Evolutionary conservation across 257 asterid genomes (phyloP).

Genomic region (Craterostigma plantagineum): DNA sequence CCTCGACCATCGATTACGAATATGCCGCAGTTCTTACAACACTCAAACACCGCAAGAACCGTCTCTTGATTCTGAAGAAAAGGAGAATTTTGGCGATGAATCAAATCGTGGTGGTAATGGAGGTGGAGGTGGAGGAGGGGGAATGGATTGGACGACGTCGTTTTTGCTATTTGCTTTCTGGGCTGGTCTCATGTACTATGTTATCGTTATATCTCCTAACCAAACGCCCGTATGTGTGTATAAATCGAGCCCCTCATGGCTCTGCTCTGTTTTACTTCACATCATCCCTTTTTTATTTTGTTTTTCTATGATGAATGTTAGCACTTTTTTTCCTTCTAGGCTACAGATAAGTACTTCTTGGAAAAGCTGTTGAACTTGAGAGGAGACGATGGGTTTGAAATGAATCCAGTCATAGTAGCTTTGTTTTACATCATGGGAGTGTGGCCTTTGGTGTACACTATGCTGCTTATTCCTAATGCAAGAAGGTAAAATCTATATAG

Average conservation of each 20-base stretch:
- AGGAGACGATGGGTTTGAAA: slow-evolving; percentile 82
- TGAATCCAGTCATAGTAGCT: slow-evolving; percentile 69
- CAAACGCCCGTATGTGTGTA: slow-evolving; percentile 64
- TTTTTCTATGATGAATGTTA: neutral
- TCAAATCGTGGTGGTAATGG: slow-evolving; percentile 10
- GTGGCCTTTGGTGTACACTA: slow-evolving; percentile 69
- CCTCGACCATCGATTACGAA: slow-evolving; percentile 10
- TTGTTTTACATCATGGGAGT: slow-evolving; percentile 84
- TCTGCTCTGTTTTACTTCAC: neutral
- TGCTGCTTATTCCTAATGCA: slow-evolving; percentile 79
- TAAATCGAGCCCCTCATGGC: neutral
- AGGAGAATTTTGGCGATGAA: slow-evolving; percentile 16
- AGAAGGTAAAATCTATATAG: slow-evolving; percentile 38
- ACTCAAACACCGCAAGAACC: slow-evolving; percentile 33
- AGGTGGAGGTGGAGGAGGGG: slow-evolving; percentile 26
- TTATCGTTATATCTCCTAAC: slow-evolving; percentile 57
- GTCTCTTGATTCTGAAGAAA: slow-evolving; percentile 12
- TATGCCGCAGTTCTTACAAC: slow-evolving; percentile 24
- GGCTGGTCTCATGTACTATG: slow-evolving; percentile 72
- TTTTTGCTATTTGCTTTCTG: slow-evolving; percentile 55
- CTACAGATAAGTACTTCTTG: slow-evolving; percentile 53
- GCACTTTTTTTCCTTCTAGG: slow-evolving; percentile 19
- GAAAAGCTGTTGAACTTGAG: slow-evolving; percentile 57
- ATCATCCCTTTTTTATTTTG: neutral
- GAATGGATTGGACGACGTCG: slow-evolving; percentile 85